A percentile compares a stretch with the other conserved stretches of the same genome.
Conservation (phyloP, 139 green algal species). For the Chlorella sp. region DNA sequence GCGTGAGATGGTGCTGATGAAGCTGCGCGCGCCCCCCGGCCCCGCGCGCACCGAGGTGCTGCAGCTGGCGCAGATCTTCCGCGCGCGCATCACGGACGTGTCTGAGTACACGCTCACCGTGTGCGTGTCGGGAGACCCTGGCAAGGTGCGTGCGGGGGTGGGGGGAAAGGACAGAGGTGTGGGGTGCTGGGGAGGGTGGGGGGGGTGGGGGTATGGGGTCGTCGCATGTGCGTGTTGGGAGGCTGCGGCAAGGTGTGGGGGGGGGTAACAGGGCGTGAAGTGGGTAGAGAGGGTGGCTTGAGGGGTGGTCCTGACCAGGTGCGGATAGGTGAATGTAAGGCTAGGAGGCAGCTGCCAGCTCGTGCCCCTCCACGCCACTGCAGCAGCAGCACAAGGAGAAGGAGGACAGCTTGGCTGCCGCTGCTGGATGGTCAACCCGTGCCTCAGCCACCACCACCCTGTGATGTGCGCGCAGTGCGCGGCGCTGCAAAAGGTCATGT, state of each 20-base stretch:
- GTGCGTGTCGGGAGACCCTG: slow-evolving; percentile 78
- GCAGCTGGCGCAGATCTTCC: slow-evolving; percentile 90
- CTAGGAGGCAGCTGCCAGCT: no score
- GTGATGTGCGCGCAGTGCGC: slow-evolving; percentile 37
- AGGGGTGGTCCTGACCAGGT: no score
- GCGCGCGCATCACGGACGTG: slow-evolving; percentile 85
- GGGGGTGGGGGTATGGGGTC: no score
- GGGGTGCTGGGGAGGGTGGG: not conserved
- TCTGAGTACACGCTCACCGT: slow-evolving; percentile 58
- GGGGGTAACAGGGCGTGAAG: not conserved
- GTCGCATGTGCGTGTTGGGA: not conserved
- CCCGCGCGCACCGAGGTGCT: slow-evolving; percentile 75
- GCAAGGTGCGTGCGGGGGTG: slow-evolving; percentile 72
- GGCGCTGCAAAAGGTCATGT: slow-evolving; percentile 61
- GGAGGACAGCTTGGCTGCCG: no score
- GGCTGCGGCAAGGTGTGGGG: not conserved
- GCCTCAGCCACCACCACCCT: no score
- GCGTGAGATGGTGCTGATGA: slow-evolving; percentile 91
- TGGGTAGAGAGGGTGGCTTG: no score
- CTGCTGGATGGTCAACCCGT: no score
- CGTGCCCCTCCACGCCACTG: no score
- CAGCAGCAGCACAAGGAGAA: no score
- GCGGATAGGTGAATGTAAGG: no score
- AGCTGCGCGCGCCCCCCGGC: slow-evolving; percentile 65
- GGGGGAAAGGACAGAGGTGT: no score